Evolutionary conservation across 805 yeast genomes (phyloP).

Genomic region (Myxozyma vanderwaltii): DNA sequence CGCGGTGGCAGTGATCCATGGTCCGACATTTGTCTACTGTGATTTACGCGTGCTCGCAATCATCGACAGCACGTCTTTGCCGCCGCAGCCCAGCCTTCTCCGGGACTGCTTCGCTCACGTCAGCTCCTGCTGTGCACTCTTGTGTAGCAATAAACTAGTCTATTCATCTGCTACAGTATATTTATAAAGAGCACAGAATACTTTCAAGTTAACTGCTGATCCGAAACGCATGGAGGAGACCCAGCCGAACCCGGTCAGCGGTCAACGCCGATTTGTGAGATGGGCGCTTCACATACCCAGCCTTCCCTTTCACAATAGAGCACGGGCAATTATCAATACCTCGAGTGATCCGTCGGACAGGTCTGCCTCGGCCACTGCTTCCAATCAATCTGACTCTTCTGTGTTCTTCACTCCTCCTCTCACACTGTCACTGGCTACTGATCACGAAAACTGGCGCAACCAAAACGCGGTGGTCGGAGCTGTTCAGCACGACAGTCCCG

Average conservation of each 20-base stretch:
- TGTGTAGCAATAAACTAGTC: background rate
- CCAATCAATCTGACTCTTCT: background rate
- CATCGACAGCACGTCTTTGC: background rate
- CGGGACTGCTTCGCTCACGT: too few species aligned
- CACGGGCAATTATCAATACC: slow-evolving; percentile 2
- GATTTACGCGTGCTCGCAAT: background rate
- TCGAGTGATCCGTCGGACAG: background rate
- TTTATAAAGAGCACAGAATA: background rate
- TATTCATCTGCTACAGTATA: background rate
- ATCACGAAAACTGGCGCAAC: background rate
- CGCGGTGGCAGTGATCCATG: too few species aligned
- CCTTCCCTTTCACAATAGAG: background rate
- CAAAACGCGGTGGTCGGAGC: background rate
- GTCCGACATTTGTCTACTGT: background rate
- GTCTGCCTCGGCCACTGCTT: background rate
- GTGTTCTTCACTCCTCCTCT: slow-evolving; percentile 4
- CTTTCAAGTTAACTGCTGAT: background rate
- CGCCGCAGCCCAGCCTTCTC: slow-evolving; percentile 3
- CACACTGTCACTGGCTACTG: background rate
- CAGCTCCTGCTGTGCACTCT: background rate
- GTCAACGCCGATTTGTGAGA: background rate
- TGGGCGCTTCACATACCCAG: background rate
- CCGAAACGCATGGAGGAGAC: background rate
- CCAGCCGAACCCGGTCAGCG: background rate
- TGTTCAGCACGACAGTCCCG: background rate